Base-by-base conservation (phyloP, 805 yeast genomes). In the Metschnikowia continentalis region DNA sequence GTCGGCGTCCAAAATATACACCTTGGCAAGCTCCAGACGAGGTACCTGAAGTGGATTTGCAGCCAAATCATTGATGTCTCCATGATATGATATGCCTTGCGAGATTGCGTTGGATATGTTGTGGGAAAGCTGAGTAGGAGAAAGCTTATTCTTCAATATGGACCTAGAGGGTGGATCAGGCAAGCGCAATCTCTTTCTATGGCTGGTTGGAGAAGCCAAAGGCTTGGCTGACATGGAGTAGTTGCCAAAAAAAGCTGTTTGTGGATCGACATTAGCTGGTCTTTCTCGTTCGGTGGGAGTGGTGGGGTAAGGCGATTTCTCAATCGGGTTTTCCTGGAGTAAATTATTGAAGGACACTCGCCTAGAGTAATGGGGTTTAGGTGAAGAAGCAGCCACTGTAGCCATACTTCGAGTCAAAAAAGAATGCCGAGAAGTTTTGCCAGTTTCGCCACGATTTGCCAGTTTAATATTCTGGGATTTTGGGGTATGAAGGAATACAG, bases 341-440 rank as follows among this genome's bases (percentile, higher is more conserved):
- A 75, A 56, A 54, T 74, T 74, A 56, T 72, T 74, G 63, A 76
- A 76, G 13, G 79, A 74, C 2, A 76, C 80, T 43, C 79, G 60
- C 47, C 77, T 54, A 11, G 74, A 36, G 51, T 55, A 59, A 19
- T 53, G 54, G 19, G 48, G 46, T 26, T 32, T 43, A 6, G 47
- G 43, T 13, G 48, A 7, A 7, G 36, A 35, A 6, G 50, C 42
- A 14, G 52, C 41, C 30, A 38, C 52, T 7, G 50, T n/a, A 5
- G 51, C 50, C 54, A 53, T 53, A 5, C n/a, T 35, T 36, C 22
- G 3, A 17, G 22, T 17, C n/a, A 37, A 6, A 14, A 20, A 6
- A 37, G 20, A 14, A 37, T 7, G 20, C 13, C 22, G 14, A 17
- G 11, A 26, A 26, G 30, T 26, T 26, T 26, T 26, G 11, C 30